Evolutionary conservation across 495 filamentous ascomycete genomes (phyloP).

Genomic region (Trichocladium uniseriatum): DNA sequence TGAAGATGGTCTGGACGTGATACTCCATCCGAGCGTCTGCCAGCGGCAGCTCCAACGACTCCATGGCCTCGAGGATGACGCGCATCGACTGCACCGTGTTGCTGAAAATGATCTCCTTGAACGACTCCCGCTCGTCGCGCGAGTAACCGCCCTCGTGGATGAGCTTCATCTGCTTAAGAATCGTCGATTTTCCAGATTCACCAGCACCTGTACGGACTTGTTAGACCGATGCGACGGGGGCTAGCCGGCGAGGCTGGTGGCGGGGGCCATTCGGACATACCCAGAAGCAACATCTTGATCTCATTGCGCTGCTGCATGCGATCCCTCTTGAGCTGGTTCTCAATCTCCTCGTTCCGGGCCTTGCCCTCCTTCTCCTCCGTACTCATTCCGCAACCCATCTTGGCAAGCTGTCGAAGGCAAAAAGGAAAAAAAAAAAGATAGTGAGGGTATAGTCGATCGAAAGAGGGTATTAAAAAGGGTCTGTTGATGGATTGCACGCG

Average conservation of each 20-base stretch:
- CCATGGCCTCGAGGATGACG: constrained; percentile 94
- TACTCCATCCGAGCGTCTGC: constrained; percentile 84
- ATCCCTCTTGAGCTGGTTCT: constrained; percentile 93
- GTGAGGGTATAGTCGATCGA: constrained; percentile 8
- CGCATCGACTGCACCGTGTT: constrained; percentile 96
- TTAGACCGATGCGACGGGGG: constrained; percentile 5
- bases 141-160: constrained; percentile 77
- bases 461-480: constrained; percentile 11
- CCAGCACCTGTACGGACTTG: constrained; percentile 64
- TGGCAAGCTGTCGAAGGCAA: constrained; percentile 37
- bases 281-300: constrained; percentile 98
- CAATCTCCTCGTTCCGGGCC: constrained; percentile 97
- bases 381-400: constrained; percentile 99
- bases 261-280: constrained; percentile 45
- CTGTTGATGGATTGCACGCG: constrained; percentile 1
- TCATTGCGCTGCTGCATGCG: constrained; percentile 94
- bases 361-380: constrained; percentile 99
- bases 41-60: constrained; percentile 79
- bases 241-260: neutral
- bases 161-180: constrained; percentile 98
- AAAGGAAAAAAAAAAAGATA: constrained; percentile 13
- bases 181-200: constrained; percentile 99
- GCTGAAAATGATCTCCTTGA: constrained; percentile 98
- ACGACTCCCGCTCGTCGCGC: constrained; percentile 68
- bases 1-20: constrained; percentile 91